phyloP scores from a whole-genome alignment of 1,139 yeast species.

The Blastobotrys serpentis region DNA sequence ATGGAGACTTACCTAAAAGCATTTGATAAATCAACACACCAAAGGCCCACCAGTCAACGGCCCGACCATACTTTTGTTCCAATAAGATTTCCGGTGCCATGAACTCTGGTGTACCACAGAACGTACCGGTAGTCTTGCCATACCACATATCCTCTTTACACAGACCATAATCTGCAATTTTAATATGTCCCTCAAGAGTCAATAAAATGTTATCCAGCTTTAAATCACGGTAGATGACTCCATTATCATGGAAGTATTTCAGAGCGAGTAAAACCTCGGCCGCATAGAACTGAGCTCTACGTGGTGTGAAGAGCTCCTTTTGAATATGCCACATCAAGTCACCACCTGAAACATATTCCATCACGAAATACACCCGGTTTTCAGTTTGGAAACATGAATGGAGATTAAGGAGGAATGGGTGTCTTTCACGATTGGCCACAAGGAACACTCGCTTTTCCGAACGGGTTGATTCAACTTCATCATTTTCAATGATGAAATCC shows the following conservation, averaged over 20 bases:
- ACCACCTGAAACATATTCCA: slow-evolving; percentile 98
- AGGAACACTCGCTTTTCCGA: slow-evolving; percentile 91
- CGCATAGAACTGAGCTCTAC: slow-evolving; percentile 94
- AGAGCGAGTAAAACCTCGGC: slow-evolving; percentile 92
- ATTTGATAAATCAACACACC: slow-evolving; percentile 95
- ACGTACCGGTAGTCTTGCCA: slow-evolving; percentile 88
- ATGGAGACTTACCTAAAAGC: slow-evolving; percentile 95
- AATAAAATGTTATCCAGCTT: slow-evolving; percentile 89
- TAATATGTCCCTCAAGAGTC: slow-evolving; percentile 91
- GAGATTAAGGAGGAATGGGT: slow-evolving; percentile 87
- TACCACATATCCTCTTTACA: slow-evolving; percentile 96
- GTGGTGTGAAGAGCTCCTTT: slow-evolving; percentile 81
- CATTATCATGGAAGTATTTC: slow-evolving; percentile 92
- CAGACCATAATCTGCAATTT: slow-evolving; percentile 93
- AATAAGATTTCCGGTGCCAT: slow-evolving; percentile 98
- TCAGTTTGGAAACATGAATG: slow-evolving; percentile 98
- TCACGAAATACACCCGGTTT: slow-evolving; percentile 92
- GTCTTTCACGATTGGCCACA: slow-evolving; percentile 84
- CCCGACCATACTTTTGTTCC: slow-evolving; percentile 87
- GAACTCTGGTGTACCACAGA: slow-evolving; percentile 98
- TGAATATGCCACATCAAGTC: slow-evolving; percentile 99
- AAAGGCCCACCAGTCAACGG: slow-evolving; percentile 99
- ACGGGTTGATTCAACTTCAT: slow-evolving; percentile 91
- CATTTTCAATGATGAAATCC: slow-evolving; percentile 90
- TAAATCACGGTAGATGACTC: slow-evolving; percentile 93